Evolutionary conservation across 177 flowering plant species (phyloP), one percentile per base, ranked within the genome.

Genomic region (Vitis hybrid): DNA sequence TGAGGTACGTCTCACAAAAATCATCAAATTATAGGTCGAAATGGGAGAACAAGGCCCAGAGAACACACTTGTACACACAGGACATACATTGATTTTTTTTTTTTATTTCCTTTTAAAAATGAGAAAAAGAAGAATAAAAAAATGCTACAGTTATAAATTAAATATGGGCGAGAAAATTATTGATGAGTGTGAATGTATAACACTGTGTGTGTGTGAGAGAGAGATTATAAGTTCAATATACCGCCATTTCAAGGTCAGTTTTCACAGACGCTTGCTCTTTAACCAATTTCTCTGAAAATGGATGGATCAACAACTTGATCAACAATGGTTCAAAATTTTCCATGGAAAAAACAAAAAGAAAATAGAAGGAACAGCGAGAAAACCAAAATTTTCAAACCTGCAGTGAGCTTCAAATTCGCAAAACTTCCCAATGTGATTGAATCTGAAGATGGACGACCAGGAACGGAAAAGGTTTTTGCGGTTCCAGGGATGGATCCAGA

Each of bases 191-290:
- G 47, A 38, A 38, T 38, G 47, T 38, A 38, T 38, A 28, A 28
- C 31, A 38, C 47, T 38, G 47, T 38, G 47, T 1, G 47, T 3
- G 22, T 70, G 62, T 33, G 22, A 22, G 28, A 55, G 24, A 64
- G 58, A 70, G 52, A 78, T 28, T 10, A 11, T 55, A 52, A 72
- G 13, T 31, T 50, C 55, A 54, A 38, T 28, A 60, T 89, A 95
- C 98, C 89, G 98, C 92, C 82, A 90, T 80, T 65, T 92, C 95
- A 44, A 96, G 89, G 72, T 94, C 95, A 4, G 92, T 84, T 81
- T 87, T 90, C 67, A 89, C 87, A 12, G 94, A 86, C 67, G 98
- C 98, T 82, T 96, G 99, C 72, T 94, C 98, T 57, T 88, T 94
- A 33, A 91, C 92, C 87, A 96, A 61, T 86, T 90, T 92, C 86